A percentile compares a stretch with the other conserved stretches of the same genome.
Evolutionary conservation across 2,329 filamentous ascomycete genomes (phyloP).

Genomic region (Colletotrichum noveboracense): DNA sequence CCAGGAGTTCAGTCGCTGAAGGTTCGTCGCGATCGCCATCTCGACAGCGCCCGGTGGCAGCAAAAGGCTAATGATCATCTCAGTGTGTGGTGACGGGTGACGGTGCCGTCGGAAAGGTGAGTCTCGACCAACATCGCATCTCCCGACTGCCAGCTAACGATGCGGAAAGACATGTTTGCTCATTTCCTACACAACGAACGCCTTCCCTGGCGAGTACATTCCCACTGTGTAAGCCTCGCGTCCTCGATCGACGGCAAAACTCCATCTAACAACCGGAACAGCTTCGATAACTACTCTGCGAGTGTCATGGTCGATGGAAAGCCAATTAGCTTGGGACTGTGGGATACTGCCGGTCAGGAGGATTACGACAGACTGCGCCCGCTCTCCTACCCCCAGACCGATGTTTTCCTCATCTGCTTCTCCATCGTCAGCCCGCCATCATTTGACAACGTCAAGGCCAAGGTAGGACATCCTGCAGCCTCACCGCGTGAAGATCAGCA

Average conservation of each 20-base stretch:
- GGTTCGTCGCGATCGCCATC: constrained; percentile 53
- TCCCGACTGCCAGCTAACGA: constrained; percentile 22
- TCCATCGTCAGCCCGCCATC: constrained; percentile 97
- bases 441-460: constrained; percentile 98
- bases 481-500: background rate
- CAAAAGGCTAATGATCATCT: constrained; percentile 17
- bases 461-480: constrained; percentile 63
- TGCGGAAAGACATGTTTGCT: constrained; percentile 86
- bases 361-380: constrained; percentile 96
- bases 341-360: constrained; percentile 99
- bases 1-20: constrained; percentile 90
- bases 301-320: constrained; percentile 99
- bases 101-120: constrained; percentile 98
- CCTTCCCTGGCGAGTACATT: constrained; percentile 99
- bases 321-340: constrained; percentile 93
- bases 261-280: constrained; percentile 38
- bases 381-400: constrained; percentile 96
- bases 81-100: constrained; percentile 99
- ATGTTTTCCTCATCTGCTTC: constrained; percentile 98
- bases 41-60: background rate
- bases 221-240: constrained; percentile 81
- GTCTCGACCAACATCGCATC: constrained; percentile 28
- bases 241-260: background rate
- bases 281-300: constrained; percentile 98
- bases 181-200: constrained; percentile 99